Evolutionary conservation across 208 protist species (phyloP).

Genomic region (Leishmania lainsoni): DNA sequence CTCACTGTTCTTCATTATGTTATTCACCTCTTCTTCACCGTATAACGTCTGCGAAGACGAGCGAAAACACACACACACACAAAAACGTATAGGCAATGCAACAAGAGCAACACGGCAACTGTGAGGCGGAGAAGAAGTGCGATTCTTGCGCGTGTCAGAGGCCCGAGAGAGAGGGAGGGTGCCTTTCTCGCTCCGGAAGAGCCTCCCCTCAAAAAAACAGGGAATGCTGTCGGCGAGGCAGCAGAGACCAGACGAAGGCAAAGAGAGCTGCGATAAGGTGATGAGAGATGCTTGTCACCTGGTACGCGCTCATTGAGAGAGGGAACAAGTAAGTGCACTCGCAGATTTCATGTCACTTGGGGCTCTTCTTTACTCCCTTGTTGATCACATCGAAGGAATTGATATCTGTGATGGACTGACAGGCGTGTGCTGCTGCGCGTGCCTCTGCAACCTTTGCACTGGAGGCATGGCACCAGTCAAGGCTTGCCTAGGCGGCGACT

Average conservation of each 20-base stretch:
- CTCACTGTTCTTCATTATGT: not conserved
- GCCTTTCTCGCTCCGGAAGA: not conserved
- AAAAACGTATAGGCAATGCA: not conserved
- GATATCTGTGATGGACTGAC: not conserved
- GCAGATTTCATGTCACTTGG: not conserved
- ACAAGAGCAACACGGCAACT: not conserved
- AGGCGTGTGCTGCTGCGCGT: not conserved
- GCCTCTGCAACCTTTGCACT: not conserved
- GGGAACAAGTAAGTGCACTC: not conserved
- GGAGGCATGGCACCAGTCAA: not conserved
- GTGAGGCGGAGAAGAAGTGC: not conserved
- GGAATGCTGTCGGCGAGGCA: not conserved
- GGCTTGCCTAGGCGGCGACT: not conserved
- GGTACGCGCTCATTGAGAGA: not conserved
- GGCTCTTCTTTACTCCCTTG: not conserved
- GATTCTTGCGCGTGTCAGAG: not conserved
- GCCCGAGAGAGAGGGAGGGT: not conserved
- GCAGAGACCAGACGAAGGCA: not conserved
- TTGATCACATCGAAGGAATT: not conserved
- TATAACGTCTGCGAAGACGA: not conserved
- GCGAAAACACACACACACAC: too few relatives aligned
- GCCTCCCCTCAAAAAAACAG: not conserved
- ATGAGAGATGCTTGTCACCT: not conserved
- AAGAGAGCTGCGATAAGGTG: not conserved
- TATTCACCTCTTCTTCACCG: not conserved